Conservation (phyloP, 371 early-diverging fungal genomes). For the Rhizomucor pusillus region DNA sequence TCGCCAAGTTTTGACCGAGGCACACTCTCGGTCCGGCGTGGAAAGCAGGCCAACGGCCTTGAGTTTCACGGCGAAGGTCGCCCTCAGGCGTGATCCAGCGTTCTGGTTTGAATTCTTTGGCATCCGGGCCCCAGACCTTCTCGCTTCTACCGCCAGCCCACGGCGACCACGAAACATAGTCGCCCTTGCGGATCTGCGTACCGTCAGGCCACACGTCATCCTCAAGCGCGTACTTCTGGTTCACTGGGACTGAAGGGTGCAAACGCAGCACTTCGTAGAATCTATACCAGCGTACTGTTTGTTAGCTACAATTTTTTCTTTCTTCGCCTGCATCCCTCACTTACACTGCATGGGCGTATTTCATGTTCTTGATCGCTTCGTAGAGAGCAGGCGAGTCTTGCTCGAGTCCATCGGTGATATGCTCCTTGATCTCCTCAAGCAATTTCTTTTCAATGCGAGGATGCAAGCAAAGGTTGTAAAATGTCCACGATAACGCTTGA, state of each 20-base stretch:
- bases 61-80: constrained; percentile 22
- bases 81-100: constrained; percentile 49
- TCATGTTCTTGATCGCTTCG: constrained; percentile 45
- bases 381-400: constrained; percentile 37
- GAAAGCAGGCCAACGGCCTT: constrained; percentile 43
- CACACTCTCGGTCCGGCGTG: constrained; percentile 50
- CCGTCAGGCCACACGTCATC: constrained; percentile 76
- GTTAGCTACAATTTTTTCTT: constrained; percentile 26
- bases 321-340: constrained; percentile 40
- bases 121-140: constrained; percentile 60
- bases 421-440: constrained; percentile 38
- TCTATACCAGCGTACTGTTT: not conserved
- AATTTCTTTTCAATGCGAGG: constrained; percentile 47
- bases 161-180: constrained; percentile 46
- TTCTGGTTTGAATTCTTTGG: constrained; percentile 55
- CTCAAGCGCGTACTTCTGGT: constrained; percentile 59
- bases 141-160: constrained; percentile 55
- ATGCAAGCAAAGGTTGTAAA: constrained; percentile 46
- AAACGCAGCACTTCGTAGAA: constrained; percentile 67
- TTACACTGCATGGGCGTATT: constrained; percentile 28
- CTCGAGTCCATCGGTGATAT: constrained; percentile 27
- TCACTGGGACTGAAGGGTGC: constrained; percentile 69
- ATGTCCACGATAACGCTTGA: constrained; percentile 66
- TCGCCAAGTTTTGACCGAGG: constrained; percentile 49
- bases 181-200: constrained; percentile 54